Conservation (phyloP, 2,329 filamentous ascomycete species). For the Scedosporium dehoogii region DNA sequence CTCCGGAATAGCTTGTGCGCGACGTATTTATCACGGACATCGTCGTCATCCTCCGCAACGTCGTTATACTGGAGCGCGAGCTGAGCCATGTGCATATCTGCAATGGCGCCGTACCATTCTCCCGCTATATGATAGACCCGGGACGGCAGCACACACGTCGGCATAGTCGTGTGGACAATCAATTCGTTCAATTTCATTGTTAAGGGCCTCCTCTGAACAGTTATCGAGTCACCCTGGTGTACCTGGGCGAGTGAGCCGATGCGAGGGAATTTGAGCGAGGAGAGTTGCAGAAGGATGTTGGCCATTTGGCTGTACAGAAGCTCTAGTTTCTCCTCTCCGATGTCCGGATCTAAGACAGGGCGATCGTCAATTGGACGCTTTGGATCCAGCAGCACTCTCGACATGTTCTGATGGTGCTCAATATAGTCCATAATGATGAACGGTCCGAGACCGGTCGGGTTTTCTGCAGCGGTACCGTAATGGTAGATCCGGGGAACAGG, state of each 20-base stretch:
- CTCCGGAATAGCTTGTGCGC: slow-evolving; percentile 22
- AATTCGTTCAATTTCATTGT: slow-evolving; percentile 29
- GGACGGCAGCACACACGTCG: slow-evolving; percentile 14
- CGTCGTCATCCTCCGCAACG: slow-evolving; percentile 19
- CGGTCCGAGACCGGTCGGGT: slow-evolving; percentile 22
- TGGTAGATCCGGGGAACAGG: slow-evolving; percentile 23
- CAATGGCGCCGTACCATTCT: slow-evolving; percentile 23
- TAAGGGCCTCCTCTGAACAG: slow-evolving; percentile 22
- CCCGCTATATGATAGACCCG: slow-evolving; percentile 18
- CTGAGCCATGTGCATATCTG: slow-evolving; percentile 26
- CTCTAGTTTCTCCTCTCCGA: slow-evolving; percentile 21
- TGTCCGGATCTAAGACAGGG: slow-evolving; percentile 22
- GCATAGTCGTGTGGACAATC: slow-evolving; percentile 14
- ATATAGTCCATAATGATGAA: slow-evolving; percentile 29
- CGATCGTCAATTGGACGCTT: slow-evolving; percentile 13
- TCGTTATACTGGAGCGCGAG: slow-evolving; percentile 27
- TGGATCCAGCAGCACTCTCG: slow-evolving; percentile 18
- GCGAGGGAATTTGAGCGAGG: slow-evolving; percentile 18
- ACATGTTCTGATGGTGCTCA: slow-evolving; percentile 19
- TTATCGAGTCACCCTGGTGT: slow-evolving; percentile 14
- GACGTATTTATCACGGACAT: slow-evolving; percentile 21
- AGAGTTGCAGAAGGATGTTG: slow-evolving; percentile 30
- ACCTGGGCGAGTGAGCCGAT: slow-evolving; percentile 26
- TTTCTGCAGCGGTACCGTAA: slow-evolving; percentile 19
- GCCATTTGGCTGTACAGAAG: slow-evolving; percentile 29